Evolutionary conservation across 768 basidiomycete species (phyloP).

Genomic region (Pisolithus orientalis): DNA sequence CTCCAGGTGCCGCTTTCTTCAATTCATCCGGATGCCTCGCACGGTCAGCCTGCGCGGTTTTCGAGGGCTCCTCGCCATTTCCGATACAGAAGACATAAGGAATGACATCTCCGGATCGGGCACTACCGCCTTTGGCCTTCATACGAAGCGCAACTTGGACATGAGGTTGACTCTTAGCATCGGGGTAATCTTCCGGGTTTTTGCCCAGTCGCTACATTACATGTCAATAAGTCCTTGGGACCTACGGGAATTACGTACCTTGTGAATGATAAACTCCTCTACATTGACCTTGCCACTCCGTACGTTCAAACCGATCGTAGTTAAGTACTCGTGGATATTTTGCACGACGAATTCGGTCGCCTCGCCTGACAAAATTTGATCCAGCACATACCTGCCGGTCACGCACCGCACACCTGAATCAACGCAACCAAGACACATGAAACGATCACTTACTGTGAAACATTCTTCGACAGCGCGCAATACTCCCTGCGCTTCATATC

Average conservation of each 20-base stretch:
- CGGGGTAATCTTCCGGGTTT: constrained; percentile 95
- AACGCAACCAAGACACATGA: not conserved
- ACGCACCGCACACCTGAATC: constrained; percentile 1
- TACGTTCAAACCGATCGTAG: constrained; percentile 69
- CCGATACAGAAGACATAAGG: constrained; percentile 89
- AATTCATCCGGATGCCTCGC: constrained; percentile 95
- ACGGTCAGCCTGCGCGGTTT: constrained; percentile 77
- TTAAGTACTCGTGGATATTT: constrained; percentile 88
- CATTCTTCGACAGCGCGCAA: constrained; percentile 83
- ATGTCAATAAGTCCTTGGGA: not conserved
- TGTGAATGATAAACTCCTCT: constrained; percentile 95
- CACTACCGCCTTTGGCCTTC: constrained; percentile 77
- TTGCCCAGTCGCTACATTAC: constrained; percentile 78
- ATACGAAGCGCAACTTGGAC: constrained; percentile 92
- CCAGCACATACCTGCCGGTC: constrained; percentile 70
- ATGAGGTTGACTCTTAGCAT: constrained; percentile 91
- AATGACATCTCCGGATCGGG: constrained; percentile 87
- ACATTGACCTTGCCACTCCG: constrained; percentile 69
- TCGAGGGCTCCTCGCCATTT: constrained; percentile 65
- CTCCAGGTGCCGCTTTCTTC: constrained; percentile 50
- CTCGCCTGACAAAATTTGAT: constrained; percentile 87
- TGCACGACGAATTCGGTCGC: constrained; percentile 84
- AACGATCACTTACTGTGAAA: constrained; percentile 68
- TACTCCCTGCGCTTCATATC: constrained; percentile 99
- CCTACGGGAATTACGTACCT: constrained; percentile 43